phyloP scores from a whole-genome alignment of 148 eudicot genomes.

The Silene latifolia region DNA sequence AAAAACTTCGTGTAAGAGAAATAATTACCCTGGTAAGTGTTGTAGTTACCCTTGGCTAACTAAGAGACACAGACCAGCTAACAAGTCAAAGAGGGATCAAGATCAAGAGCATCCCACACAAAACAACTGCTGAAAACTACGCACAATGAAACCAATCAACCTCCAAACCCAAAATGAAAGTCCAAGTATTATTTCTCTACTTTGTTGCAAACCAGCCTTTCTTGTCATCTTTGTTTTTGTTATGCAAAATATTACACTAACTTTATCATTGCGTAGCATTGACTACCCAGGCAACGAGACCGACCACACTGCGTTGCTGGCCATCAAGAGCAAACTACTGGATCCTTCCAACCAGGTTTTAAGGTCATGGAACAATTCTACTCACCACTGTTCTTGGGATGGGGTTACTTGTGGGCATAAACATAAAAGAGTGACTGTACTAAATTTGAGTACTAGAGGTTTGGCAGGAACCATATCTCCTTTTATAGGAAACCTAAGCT shows the following conservation, averaged over 20 bases:
- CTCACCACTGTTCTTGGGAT: slow-evolving; percentile 24
- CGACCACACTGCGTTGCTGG: slow-evolving; percentile 28
- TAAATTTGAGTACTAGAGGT: slow-evolving; percentile 19
- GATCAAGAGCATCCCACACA: neutral
- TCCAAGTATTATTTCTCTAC: no score
- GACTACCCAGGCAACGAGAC: slow-evolving; percentile 13
- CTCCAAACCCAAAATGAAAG: neutral
- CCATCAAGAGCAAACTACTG: slow-evolving; percentile 31
- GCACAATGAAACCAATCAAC: neutral
- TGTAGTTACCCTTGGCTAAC: no score
- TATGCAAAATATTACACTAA: neutral
- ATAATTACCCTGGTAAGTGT: no score
- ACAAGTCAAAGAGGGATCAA: no score
- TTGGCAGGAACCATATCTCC: slow-evolving; percentile 36
- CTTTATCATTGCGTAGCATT: neutral
- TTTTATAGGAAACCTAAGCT: slow-evolving; percentile 34
- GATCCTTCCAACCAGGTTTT: slow-evolving; percentile 17
- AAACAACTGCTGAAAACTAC: neutral
- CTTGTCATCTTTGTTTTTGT: neutral
- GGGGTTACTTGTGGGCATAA: slow-evolving; percentile 28
- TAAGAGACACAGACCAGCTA: no score
- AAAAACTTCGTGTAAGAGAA: no score
- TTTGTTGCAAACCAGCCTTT: no score
- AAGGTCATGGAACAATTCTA: slow-evolving; percentile 42
- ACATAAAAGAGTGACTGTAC: slow-evolving; percentile 22